These are phyloP conservation scores for Lagenaria siceraria DNA, from an alignment of 306 rosid genomes.

Conservation along the genomic window DNA sequence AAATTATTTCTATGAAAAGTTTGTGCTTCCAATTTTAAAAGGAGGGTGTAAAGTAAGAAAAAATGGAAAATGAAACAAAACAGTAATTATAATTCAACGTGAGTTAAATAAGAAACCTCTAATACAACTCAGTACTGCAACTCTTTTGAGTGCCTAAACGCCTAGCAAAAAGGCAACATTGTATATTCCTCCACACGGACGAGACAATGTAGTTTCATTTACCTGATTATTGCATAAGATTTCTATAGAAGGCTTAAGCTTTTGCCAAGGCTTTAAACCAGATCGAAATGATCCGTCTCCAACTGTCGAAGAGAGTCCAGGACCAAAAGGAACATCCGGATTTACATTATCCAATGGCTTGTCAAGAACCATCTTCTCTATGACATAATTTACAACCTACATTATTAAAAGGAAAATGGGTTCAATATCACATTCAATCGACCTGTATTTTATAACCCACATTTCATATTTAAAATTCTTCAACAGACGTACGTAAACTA, in stretches of 20 bases:
- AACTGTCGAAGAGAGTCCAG: slow-evolving; percentile 44
- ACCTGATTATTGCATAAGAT: slow-evolving; percentile 94
- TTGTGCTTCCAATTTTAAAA: too few species aligned
- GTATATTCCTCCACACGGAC: background rate
- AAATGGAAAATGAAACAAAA: background rate
- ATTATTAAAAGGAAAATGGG: background rate
- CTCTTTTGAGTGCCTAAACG: background rate
- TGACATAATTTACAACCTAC: slow-evolving; percentile 84
- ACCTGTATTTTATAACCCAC: background rate
- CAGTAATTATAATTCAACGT: background rate
- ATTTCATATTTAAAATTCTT: background rate
- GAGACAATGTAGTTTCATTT: slow-evolving; percentile 20
- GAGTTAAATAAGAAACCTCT: background rate
- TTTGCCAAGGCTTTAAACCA: slow-evolving; percentile 83
- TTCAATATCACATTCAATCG: background rate
- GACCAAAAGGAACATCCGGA: slow-evolving; percentile 49
- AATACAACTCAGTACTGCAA: background rate
- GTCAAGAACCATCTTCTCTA: slow-evolving; percentile 93
- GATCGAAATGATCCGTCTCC: slow-evolving; percentile 81
- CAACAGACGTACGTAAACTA: background rate
- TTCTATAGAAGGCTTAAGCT: slow-evolving; percentile 82
- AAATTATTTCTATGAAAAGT: too few species aligned
- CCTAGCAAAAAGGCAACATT: background rate
- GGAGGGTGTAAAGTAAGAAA: background rate
- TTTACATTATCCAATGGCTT: slow-evolving; percentile 60